Percentiles rank a stretch among this genome's conserved stretches.
Evolutionary conservation across 148 eudicot species (phyloP).

Genomic region (Chenopodium formosanum): DNA sequence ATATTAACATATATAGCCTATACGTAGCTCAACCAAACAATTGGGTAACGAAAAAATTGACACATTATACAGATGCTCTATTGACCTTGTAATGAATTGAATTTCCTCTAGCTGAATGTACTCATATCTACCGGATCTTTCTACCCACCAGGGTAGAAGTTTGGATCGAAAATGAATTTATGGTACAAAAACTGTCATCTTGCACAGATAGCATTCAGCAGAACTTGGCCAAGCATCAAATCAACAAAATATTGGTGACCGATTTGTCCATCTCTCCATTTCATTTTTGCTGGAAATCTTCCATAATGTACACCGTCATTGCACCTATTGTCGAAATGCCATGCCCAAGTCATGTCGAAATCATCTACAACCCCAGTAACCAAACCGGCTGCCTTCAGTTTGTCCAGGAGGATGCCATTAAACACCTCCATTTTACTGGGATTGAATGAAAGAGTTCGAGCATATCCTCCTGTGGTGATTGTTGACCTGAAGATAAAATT

Average conservation of each 20-base stretch:
- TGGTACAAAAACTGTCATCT: conserved; percentile 21
- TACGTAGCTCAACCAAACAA: neutral
- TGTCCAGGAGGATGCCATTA: conserved; percentile 80
- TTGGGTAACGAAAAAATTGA: neutral
- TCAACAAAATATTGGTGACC: conserved; percentile 99
- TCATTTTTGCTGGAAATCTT: conserved; percentile 69
- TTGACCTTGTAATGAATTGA: neutral
- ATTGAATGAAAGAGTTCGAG: conserved; percentile 66
- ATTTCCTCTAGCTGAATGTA: conserved; percentile 1
- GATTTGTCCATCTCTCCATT: conserved; percentile 86
- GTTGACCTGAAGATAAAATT: conserved; percentile 78
- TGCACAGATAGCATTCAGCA: conserved; percentile 68
- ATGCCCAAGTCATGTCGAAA: conserved; percentile 91
- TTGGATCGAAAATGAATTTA: neutral
- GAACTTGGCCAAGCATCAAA: conserved; percentile 89
- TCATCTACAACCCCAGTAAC: conserved; percentile 69
- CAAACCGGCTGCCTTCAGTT: conserved; percentile 50
- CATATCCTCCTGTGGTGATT: conserved; percentile 82
- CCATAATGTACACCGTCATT: conserved; percentile 98
- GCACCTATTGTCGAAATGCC: conserved; percentile 94
- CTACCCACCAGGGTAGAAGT: neutral
- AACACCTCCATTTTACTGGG: conserved; percentile 85
- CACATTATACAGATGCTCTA: neutral
- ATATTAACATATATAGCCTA: conserved; percentile 14
- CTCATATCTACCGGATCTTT: neutral